Evolutionary conservation across 441 rosid genomes (phyloP).

Genomic region (Jatropha multifida): DNA sequence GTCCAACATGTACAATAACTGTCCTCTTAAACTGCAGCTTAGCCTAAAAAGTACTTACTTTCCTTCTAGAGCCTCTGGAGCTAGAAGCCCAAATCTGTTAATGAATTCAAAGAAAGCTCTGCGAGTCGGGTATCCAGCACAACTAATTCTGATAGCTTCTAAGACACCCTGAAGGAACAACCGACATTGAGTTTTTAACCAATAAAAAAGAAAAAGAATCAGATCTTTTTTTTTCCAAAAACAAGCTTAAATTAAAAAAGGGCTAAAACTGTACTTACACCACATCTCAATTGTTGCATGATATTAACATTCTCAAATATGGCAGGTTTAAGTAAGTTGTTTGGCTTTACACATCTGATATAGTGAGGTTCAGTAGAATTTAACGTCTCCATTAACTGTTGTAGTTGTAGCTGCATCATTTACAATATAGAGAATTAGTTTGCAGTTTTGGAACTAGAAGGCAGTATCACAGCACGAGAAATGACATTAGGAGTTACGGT

Average conservation of each 20-base stretch:
- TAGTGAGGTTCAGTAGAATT: conserved; percentile 98
- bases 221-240: background rate
- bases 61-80: conserved; percentile 69
- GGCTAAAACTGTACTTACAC: conserved; percentile 57
- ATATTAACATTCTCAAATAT: conserved; percentile 93
- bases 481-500: conserved; percentile 1
- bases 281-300: conserved; percentile 98
- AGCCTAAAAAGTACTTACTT: conserved; percentile 52
- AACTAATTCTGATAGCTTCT: conserved; percentile 98
- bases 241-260: background rate
- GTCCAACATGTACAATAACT: conserved; percentile 12
- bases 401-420: conserved; percentile 88
- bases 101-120: conserved; percentile 86
- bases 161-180: conserved; percentile 79
- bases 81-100: conserved; percentile 89
- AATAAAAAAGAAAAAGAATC: background rate
- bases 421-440: conserved; percentile 26
- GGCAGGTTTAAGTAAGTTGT: conserved; percentile 89
- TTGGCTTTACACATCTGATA: conserved; percentile 98
- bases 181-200: conserved; percentile 16
- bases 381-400: conserved; percentile 83
- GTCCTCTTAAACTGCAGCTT: conserved; percentile 5
- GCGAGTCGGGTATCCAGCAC: conserved; percentile 99
- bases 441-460: conserved; percentile 17
- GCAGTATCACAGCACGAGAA: conserved; percentile 6